Percentiles rank a stretch among this genome's conserved stretches.
Conservation (phyloP, 306 rosid species). For the Quercus ilex region DNA sequence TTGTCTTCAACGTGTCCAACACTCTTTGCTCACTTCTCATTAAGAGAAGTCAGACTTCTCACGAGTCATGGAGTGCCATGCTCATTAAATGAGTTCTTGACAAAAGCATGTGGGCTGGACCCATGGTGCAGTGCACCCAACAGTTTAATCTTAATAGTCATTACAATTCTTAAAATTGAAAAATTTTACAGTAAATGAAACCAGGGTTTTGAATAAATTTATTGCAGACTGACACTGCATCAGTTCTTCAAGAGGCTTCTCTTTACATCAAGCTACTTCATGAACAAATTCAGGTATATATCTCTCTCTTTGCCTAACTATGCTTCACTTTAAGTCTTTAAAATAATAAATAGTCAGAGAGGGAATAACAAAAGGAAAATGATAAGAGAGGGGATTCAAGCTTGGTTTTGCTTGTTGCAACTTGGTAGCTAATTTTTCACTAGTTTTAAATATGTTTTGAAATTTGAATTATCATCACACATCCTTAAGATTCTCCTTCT, state of each 20-base stretch:
- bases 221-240: slow-evolving; percentile 71
- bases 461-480: neutral
- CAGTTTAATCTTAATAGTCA: neutral
- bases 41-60: too few species aligned
- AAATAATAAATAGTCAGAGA: neutral
- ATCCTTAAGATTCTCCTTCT: neutral
- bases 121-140: too few species aligned
- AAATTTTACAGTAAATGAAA: neutral
- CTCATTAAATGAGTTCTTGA: too few species aligned
- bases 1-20: too few species aligned
- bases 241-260: slow-evolving; percentile 84
- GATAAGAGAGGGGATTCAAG: neutral
- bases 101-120: too few species aligned
- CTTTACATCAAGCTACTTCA: slow-evolving; percentile 61
- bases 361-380: neutral
- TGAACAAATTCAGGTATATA: slow-evolving; percentile 52
- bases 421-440: neutral
- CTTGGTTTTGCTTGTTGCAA: too few species aligned
- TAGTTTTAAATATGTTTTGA: neutral
- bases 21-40: too few species aligned
- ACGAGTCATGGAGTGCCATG: too few species aligned
- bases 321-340: neutral
- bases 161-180: neutral
- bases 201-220: slow-evolving; percentile 7
- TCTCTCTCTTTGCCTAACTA: neutral